phyloP scores from a whole-genome alignment of 345 rosid species.

The Nephelium lappaceum region DNA sequence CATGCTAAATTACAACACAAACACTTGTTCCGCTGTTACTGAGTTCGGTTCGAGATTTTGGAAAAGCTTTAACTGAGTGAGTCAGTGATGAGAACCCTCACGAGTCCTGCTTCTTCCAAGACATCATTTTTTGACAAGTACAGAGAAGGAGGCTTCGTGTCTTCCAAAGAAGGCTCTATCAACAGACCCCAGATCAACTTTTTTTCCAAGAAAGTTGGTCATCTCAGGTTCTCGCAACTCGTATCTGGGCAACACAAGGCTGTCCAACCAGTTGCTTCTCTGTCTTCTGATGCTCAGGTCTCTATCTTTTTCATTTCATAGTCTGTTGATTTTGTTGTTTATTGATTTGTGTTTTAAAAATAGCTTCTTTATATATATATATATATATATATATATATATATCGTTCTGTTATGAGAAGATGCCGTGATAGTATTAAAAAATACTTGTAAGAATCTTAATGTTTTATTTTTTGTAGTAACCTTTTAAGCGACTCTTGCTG shows the following conservation, averaged over 20 bases:
- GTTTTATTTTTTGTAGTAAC: neutral
- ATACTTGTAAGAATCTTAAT: neutral
- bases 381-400: conserved; percentile 2
- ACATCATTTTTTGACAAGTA: conserved; percentile 5
- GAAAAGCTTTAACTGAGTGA: neutral
- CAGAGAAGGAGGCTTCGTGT: conserved; percentile 21
- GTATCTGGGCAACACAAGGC: conserved; percentile 29
- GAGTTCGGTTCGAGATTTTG: neutral
- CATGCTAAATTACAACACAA: neutral
- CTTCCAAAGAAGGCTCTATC: conserved; percentile 18
- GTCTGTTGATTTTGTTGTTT: neutral
- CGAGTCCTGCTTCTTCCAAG: conserved; percentile 33
- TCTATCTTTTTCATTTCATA: neutral
- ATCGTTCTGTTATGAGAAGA: neutral
- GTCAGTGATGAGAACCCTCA: conserved; percentile 41
- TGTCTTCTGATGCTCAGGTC: conserved; percentile 48
- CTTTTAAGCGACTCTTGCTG: neutral
- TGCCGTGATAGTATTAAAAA: neutral
- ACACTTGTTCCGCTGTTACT: neutral
- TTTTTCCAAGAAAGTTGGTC: conserved; percentile 33
- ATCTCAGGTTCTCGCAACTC: conserved; percentile 32
- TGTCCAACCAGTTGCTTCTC: conserved; percentile 29
- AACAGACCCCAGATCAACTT: conserved; percentile 23
- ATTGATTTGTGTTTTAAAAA: too few species aligned
- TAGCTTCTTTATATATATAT: too few species aligned